Evolutionary conservation across 495 filamentous ascomycete species (phyloP).

Genomic region (Aspergillus campestris): DNA sequence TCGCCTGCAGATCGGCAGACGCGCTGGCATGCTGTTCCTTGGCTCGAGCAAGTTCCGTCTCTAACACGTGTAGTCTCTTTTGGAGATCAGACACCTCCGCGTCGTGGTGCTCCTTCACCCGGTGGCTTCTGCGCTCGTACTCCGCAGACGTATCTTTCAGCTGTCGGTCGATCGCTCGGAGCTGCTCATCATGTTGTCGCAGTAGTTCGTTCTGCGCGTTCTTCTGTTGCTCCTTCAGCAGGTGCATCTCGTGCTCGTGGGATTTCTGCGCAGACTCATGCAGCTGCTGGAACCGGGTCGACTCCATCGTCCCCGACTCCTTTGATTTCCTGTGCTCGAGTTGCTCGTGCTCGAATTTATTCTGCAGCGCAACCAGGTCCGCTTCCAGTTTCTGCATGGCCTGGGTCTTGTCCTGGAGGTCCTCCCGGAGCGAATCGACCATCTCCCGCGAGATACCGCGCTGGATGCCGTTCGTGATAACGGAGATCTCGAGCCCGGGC

Average conservation of each 20-base stretch:
- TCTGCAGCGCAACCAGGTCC: conserved; percentile 55
- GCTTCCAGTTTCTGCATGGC: conserved; percentile 60
- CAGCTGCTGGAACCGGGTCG: conserved; percentile 56
- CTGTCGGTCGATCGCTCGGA: conserved; percentile 38
- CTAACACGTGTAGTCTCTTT: conserved; percentile 48
- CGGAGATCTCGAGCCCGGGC: conserved; percentile 73
- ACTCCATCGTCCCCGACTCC: conserved; percentile 56
- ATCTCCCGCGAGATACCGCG: conserved; percentile 77
- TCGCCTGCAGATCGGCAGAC: conserved; percentile 47
- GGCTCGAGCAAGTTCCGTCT: conserved; percentile 52
- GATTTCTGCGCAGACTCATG: conserved; percentile 63
- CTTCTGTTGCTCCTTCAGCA: conserved; percentile 39
- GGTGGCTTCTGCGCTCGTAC: conserved; percentile 37
- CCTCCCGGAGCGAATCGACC: conserved; percentile 70
- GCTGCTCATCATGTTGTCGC: conserved; percentile 40
- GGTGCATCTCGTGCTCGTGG: conserved; percentile 53
- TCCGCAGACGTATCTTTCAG: conserved; percentile 42
- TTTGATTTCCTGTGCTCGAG: conserved; percentile 64
- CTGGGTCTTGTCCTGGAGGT: conserved; percentile 64
- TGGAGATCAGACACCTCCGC: conserved; percentile 56
- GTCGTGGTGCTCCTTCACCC: conserved; percentile 45
- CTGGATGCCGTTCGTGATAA: conserved; percentile 68
- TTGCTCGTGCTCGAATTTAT: conserved; percentile 68
- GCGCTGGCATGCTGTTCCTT: conserved; percentile 46
- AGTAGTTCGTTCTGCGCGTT: conserved; percentile 35